Evolutionary conservation across 2,329 filamentous ascomycete genomes (phyloP), one percentile per base, ranked within the genome.

Genomic region (Xylariaceae sp.): DNA sequence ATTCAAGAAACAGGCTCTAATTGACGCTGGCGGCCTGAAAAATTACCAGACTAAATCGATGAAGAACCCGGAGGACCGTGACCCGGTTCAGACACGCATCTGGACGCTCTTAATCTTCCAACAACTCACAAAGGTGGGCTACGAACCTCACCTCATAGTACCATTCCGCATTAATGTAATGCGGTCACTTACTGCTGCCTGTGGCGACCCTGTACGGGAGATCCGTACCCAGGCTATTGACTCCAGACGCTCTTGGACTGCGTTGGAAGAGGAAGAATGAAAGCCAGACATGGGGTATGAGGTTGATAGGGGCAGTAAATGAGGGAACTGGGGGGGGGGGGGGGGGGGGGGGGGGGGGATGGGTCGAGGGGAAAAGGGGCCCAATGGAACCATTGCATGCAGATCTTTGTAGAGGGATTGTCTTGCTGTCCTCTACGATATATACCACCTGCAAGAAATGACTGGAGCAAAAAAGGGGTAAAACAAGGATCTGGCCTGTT

Each of bases 151-250:
- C 4, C 70, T 78, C 51, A 66, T 84, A 17, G 64, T 81, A 53
- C 72, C 77, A 0, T 74, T 78, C 63, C 75, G 75, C 49, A 74
- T 74, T 34, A 72, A 71, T 55, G 74, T 83, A 49, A 73, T 78
- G 60, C 73, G 78, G 3, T 75, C 81, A 55, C 66, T 85, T 60
- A 76, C 78, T 1, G 65, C 73, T 7, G 81, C 81, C 1, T 82
- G 81, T 53, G 82, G 82, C 1, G 81, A 85, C 63, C 70, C 73
- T 4, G 78, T 82, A 7, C 74, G 83, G 50, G 80, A 82, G 61
- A 75, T 84, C 50, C 75, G 83, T 51, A 77, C 74, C 57, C 74
- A 73, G 51, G 82, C 82, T 15, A 74, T 81, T 55, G 64, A 70
- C 59, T 80, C 82, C 3, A 76, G 80, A 56, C 73, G 73, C 54